Conservation (phyloP, 1,284 basidiomycete genomes). For the Uromyces viciae-fabae region DNA sequence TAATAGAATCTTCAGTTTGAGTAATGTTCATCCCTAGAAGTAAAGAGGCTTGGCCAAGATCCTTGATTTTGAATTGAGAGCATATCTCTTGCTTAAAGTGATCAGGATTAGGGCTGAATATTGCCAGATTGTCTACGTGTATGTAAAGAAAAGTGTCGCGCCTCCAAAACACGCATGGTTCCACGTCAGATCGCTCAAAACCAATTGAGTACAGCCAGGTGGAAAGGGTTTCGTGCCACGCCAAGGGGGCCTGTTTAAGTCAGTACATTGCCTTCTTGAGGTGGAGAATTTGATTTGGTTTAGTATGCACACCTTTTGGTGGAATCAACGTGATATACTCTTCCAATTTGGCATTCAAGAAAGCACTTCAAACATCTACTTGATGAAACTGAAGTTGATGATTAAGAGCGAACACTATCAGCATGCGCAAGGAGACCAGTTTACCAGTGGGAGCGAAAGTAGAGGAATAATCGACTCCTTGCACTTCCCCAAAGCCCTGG, state of each 20-base stretch:
- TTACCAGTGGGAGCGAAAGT: not conserved
- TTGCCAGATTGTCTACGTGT: not conserved
- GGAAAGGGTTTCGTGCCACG: not conserved
- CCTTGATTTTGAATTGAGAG: not conserved
- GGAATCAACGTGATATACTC: not conserved
- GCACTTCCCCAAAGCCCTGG: not conserved
- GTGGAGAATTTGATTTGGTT: not conserved
- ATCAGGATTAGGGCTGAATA: not conserved
- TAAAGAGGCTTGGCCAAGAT: not conserved
- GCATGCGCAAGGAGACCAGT: not conserved
- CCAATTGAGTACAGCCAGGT: not conserved
- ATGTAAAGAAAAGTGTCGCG: not conserved
- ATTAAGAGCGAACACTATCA: not conserved
- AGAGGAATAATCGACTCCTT: not conserved
- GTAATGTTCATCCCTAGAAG: not conserved
- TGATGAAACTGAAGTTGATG: not conserved
- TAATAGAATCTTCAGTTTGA: too few relatives aligned
- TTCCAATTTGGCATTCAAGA: not conserved
- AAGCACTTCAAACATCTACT: not conserved
- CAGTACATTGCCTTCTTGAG: not conserved
- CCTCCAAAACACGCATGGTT: not conserved
- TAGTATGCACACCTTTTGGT: not conserved
- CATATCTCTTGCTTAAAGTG: not conserved
- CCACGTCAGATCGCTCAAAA: not conserved
- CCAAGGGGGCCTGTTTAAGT: not conserved